Conservation (phyloP, 2,329 filamentous ascomycete genomes). For the Zopfia rhizophila region DNA sequence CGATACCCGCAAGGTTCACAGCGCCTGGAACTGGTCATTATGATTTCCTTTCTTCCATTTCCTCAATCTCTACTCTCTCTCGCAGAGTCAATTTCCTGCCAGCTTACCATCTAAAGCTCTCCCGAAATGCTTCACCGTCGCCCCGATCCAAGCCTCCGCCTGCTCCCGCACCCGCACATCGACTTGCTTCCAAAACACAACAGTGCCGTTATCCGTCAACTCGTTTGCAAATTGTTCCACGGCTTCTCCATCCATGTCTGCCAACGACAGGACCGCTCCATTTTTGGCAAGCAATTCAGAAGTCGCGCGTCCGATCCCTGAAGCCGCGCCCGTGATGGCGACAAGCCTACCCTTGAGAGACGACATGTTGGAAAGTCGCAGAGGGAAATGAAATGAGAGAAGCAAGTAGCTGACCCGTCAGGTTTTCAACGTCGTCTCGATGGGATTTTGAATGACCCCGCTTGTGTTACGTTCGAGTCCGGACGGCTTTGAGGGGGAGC, state of each 20-base stretch:
- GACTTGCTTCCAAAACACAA: slow-evolving; percentile 23
- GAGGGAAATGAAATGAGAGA: not conserved
- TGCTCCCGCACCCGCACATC: slow-evolving; percentile 47
- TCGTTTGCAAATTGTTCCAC: slow-evolving; percentile 23
- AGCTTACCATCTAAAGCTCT: slow-evolving; percentile 38
- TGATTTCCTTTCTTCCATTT: not conserved
- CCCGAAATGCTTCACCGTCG: slow-evolving; percentile 44
- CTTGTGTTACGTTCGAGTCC: not conserved
- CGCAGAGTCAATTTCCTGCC: too few relatives aligned
- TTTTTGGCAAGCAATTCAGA: slow-evolving; percentile 8
- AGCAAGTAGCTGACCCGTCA: not conserved
- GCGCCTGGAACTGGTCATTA: slow-evolving; percentile 35
- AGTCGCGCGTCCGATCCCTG: slow-evolving; percentile 24
- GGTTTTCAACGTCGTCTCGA: too few relatives aligned
- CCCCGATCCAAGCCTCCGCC: slow-evolving; percentile 46
- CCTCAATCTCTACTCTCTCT: slow-evolving; percentile 2
- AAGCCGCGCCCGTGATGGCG: slow-evolving; percentile 24
- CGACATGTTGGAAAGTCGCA: slow-evolving; percentile 10
- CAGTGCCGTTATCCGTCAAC: slow-evolving; percentile 19
- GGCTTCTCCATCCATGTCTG: slow-evolving; percentile 13
- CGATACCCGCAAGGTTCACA: slow-evolving; percentile 57
- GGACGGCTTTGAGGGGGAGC: slow-evolving; percentile 10
- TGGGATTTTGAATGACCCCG: slow-evolving; percentile 7
- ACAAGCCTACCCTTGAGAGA: slow-evolving; percentile 17
- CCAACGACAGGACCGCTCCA: slow-evolving; percentile 5